These are phyloP conservation scores for Cladobotryum protrusum DNA, from an alignment of 2,329 filamentous ascomycete genomes.

Conservation along the genomic window DNA sequence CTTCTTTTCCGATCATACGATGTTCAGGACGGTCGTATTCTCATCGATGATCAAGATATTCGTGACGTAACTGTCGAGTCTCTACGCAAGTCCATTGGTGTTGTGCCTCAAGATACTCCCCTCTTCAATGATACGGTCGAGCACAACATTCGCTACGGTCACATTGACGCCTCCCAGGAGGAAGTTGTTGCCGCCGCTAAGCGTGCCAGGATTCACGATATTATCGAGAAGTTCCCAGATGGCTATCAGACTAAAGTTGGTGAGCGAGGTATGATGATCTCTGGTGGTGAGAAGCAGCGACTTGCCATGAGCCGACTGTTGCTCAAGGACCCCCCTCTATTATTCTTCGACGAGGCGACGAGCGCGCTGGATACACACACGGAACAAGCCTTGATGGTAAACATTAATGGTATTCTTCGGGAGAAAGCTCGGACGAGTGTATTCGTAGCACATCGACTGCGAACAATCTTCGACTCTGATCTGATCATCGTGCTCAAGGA, in stretches of 20 bases:
- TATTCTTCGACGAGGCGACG: constrained; percentile 95
- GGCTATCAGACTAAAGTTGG: constrained; percentile 88
- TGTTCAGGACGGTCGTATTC: constrained; percentile 73
- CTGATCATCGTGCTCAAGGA: constrained; percentile 85
- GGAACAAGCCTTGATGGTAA: constrained; percentile 80
- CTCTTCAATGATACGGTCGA: constrained; percentile 95
- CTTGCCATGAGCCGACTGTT: constrained; percentile 77
- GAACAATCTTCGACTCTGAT: constrained; percentile 91
- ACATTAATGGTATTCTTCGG: constrained; percentile 87
- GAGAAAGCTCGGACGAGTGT: constrained; percentile 88
- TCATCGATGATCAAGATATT: constrained; percentile 91
- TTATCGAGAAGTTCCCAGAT: constrained; percentile 72
- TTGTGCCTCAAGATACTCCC: constrained; percentile 94
- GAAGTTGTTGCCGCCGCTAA: constrained; percentile 71
- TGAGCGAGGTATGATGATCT: constrained; percentile 94
- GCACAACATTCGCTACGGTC: constrained; percentile 92
- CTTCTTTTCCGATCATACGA: constrained; percentile 95
- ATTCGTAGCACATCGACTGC: constrained; percentile 85
- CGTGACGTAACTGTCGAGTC: constrained; percentile 76
- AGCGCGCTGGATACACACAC: constrained; percentile 90
- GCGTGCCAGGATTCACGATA: constrained; percentile 79
- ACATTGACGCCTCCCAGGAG: constrained; percentile 67
- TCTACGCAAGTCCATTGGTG: constrained; percentile 78
- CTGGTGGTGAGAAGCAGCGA: constrained; percentile 88
- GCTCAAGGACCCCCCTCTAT: constrained; percentile 79